Conservation (phyloP, 2,329 filamentous ascomycete species). For the Phyllosticta citrichinensis region DNA sequence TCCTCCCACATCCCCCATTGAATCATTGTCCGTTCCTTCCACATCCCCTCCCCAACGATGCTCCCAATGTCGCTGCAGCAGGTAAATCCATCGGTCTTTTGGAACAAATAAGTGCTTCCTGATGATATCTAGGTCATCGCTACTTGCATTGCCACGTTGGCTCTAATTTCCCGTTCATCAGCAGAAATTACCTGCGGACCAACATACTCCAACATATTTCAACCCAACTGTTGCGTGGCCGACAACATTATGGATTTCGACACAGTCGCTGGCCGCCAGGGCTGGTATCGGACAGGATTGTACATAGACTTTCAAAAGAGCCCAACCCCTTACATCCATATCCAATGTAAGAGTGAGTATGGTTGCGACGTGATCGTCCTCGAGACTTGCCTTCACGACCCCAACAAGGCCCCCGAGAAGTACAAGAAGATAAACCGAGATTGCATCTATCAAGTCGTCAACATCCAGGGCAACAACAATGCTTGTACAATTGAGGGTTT, state of each 20-base stretch:
- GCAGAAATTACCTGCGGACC: neutral
- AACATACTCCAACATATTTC: neutral
- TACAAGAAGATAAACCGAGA: neutral
- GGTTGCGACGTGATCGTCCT: neutral
- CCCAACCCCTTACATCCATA: neutral
- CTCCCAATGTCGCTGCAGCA: too few species aligned
- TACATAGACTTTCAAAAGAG: neutral
- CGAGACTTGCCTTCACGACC: neutral
- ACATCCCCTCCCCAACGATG: too few species aligned
- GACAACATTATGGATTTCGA: neutral
- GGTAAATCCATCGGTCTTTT: neutral
- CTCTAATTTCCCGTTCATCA: neutral
- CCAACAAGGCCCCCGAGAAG: neutral
- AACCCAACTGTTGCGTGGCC: neutral
- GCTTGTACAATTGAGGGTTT: neutral
- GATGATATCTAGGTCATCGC: neutral
- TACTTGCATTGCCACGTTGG: neutral
- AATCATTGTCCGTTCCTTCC: too few species aligned
- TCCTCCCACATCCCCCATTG: too few species aligned
- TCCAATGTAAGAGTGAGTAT: neutral
- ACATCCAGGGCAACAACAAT: neutral
- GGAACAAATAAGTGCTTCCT: neutral
- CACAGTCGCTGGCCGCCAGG: neutral
- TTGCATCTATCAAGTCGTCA: neutral
- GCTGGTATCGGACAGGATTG: neutral